Base-by-base conservation (phyloP, 805 yeast genomes). In the Saccharomycopsis microspora region DNA sequence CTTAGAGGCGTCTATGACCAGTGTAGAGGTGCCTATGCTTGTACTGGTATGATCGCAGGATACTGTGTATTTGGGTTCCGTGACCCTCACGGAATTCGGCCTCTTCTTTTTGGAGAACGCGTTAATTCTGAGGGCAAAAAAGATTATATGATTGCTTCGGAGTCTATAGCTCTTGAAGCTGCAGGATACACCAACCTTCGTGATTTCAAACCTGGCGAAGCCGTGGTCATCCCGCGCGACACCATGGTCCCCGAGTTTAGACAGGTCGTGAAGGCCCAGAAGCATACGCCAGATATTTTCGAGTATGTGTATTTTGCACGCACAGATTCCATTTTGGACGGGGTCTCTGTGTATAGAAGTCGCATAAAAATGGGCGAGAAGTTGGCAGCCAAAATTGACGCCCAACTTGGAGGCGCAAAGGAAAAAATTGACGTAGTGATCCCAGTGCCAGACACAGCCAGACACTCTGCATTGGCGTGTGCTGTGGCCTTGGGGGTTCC, bases 301-400 rank as follows among this genome's bases (percentile, higher is more conserved):
- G 98, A 93, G 67, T 93, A 89, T 63, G 98, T 93, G 42, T 93
- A 93, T 67, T 93, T 93, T 70, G 97, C 98, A 11, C 80, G 98
- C 62, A 97, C 97, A 0, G 98, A 93, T 63, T 82, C 95, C 39
- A 95, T 93, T 32, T 66, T 89, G 53, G 98, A 93, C 64, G 98
- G 97, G n/a, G 84, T 93, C 42, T 84, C 95, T 11, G 97, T 93
- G 27, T 93, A 93, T 66, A 80, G 89, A 57, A 82, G 95, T 35
- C 80, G 97, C 64, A 73, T 93, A 53, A 87, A 79, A 54, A 93
- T 93, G 98, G 98, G 98, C 58, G 80, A 74, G 53, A 84, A 84
- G 61, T 72, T 93, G 49, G 98, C 97, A 4, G 67, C 73, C 45
- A 83, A 79, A 59, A 82, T 93, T 54, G 59, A 62, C 31, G 53